Percentiles rank a stretch among this genome's conserved stretches.
Evolutionary conservation across 2,329 filamentous ascomycete genomes (phyloP).

Genomic region (Huntiella savannae): DNA sequence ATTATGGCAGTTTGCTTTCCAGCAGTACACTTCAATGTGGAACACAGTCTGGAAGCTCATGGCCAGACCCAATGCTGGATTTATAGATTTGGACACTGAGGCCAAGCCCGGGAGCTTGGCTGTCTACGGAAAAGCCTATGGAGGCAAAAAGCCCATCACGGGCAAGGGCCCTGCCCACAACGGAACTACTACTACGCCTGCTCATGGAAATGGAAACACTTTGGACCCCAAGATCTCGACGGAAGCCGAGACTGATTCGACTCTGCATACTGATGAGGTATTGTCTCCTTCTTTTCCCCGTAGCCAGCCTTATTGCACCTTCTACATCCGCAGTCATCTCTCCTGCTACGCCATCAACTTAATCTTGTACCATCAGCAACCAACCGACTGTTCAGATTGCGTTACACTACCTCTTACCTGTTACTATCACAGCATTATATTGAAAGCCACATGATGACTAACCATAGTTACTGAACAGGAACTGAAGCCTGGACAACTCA

Average conservation of each 20-base stretch:
- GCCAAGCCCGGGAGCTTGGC: constrained; percentile 5
- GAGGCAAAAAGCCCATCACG: constrained; percentile 10
- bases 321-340: not conserved
- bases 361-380: not conserved
- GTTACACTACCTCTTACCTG: too few relatives aligned
- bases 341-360: not conserved
- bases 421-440: too few relatives aligned
- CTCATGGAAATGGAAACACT: constrained; percentile 9
- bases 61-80: constrained; percentile 10
- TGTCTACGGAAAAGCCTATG: constrained; percentile 10
- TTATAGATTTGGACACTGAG: constrained; percentile 6
- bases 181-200: constrained; percentile 8
- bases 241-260: constrained; percentile 5
- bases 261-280: constrained; percentile 8
- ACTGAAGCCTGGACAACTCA: constrained; percentile 10
- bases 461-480: constrained; percentile 1
- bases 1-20: constrained; percentile 11
- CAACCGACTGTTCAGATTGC: too few relatives aligned
- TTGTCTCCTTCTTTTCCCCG: not conserved
- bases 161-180: constrained; percentile 11
- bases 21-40: constrained; percentile 12
- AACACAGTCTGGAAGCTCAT: constrained; percentile 11
- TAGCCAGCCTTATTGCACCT: not conserved
- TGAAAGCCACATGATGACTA: too few relatives aligned
- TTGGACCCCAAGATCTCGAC: constrained; percentile 1